phyloP scores from a whole-genome alignment of 2,329 filamentous ascomycete species.

The Chaetomiaceae sp. region DNA sequence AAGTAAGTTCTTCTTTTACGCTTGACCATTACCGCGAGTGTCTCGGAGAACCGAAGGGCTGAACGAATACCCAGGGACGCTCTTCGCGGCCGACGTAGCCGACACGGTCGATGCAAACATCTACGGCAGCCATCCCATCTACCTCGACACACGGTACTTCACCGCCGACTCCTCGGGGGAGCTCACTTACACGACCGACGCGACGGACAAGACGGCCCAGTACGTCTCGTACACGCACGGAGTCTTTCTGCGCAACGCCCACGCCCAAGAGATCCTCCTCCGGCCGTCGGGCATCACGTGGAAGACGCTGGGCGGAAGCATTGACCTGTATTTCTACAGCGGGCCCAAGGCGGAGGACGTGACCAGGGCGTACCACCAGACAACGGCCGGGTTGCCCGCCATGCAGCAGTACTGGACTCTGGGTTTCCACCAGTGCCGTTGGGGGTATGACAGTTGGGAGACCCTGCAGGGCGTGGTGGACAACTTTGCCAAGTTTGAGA shows the following conservation, averaged over 20 bases:
- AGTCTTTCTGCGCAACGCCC: conserved; percentile 70
- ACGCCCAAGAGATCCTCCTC: conserved; percentile 69
- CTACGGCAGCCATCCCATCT: conserved; percentile 74
- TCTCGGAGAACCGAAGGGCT: too few species aligned
- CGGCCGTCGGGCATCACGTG: conserved; percentile 62
- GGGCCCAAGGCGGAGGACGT: conserved; percentile 66
- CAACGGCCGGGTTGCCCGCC: conserved; percentile 63
- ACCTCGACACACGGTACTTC: conserved; percentile 74
- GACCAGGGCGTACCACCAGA: conserved; percentile 64
- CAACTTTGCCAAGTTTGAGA: conserved; percentile 58
- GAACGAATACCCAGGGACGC: too few species aligned
- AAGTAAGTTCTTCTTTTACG: conserved; percentile 38
- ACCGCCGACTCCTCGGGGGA: conserved; percentile 46
- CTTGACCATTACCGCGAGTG: too few species aligned
- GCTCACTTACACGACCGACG: conserved; percentile 50
- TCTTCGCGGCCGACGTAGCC: conserved; percentile 62
- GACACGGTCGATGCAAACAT: conserved; percentile 63
- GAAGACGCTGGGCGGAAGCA: conserved; percentile 68
- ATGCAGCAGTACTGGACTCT: conserved; percentile 81
- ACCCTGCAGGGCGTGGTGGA: conserved; percentile 61
- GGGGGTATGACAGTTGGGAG: conserved; percentile 74
- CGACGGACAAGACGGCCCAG: conserved; percentile 45
- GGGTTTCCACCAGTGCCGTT: conserved; percentile 78
- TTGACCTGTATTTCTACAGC: conserved; percentile 76
- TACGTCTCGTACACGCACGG: conserved; percentile 70